Evolutionary conservation across 345 rosid genomes (phyloP), one percentile per base, ranked within the genome.

Genomic region (Gossypium raimondii): DNA sequence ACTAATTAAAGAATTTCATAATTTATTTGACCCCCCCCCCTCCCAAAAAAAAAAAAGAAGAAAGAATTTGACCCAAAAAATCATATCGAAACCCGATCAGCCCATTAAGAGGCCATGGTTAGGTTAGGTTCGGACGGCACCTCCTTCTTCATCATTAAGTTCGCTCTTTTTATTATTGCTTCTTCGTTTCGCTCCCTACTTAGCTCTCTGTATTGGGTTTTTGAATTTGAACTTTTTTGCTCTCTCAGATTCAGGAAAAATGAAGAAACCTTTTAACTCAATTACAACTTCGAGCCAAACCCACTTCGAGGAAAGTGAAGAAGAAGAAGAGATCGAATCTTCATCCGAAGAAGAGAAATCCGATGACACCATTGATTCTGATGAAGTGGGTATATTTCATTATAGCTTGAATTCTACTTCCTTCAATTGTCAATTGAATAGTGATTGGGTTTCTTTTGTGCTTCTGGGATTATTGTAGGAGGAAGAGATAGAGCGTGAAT

Each of bases 401-500:
- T 8, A 29, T n/a, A 34, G 27, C 24, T 17, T 59, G 2, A 5
- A 45, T 18, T 38, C 0, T 18, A 7, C 22, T 14, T 43, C 8
- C 8, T n/a, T 41, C 1, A 22, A 38, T 17, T 20, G n/a, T 48
- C 24, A 27, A 27, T 69, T 69, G 17, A 52, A 27, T 52, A 51
- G 52, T 66, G 9, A n/a, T 62, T 57, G 56, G 17, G n/a, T 63
- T 47, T 66, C 14, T 12, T 58, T 38, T 20, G 7, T 11, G 10
- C 24, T 48, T 22, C 48, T 41, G 16, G 73, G 75, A 44, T 34
- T 34, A 29, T 60, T 60, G 11, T 70, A 87, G 90, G 97, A 92
- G 80, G 87, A 77, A 74, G 95, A 85, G 80, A 82, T 86, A 74
- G 83, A 78, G 85, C 85, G 86, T 45, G 93, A 88, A 74, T 84